phyloP scores from a whole-genome alignment of 2,329 filamentous ascomycete species.

The Beauveria varroae region DNA sequence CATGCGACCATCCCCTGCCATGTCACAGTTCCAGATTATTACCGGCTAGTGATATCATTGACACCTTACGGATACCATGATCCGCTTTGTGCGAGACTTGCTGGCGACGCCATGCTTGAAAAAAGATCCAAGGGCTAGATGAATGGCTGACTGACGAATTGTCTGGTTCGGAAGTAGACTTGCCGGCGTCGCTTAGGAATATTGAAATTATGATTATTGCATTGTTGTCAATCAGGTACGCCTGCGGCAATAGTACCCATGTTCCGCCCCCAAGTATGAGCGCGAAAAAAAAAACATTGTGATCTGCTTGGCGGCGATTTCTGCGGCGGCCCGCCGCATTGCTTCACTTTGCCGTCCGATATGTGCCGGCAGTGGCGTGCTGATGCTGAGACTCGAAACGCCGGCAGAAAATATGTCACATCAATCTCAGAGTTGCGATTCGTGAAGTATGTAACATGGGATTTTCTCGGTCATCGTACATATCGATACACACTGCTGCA shows the following conservation, averaged over 20 bases:
- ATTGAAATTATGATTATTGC: background rate
- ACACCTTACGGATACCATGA: background rate
- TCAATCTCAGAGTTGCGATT: background rate
- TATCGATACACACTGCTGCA: background rate
- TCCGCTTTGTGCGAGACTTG: background rate
- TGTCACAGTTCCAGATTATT: conserved; percentile 11
- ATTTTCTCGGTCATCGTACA: conserved; percentile 3
- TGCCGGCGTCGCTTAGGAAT: background rate
- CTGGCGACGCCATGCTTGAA: background rate
- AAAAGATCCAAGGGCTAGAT: background rate
- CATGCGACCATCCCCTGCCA: conserved; percentile 9
- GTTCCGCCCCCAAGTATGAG: conserved; percentile 5
- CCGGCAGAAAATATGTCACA: background rate
- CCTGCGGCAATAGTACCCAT: conserved; percentile 3
- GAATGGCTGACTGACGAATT: background rate
- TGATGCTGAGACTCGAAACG: background rate
- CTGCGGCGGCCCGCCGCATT: background rate
- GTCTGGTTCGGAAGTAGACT: background rate
- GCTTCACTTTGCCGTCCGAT: background rate
- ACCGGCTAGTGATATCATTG: conserved; percentile 8
- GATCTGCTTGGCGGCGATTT: background rate
- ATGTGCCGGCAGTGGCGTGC: background rate
- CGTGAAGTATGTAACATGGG: background rate
- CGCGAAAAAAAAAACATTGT: background rate
- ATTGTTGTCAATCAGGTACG: background rate